A percentile compares a stretch with the other conserved stretches of the same genome.
Evolutionary conservation across 257 asterid genomes (phyloP).

Genomic region (Fraxinus anomala): DNA sequence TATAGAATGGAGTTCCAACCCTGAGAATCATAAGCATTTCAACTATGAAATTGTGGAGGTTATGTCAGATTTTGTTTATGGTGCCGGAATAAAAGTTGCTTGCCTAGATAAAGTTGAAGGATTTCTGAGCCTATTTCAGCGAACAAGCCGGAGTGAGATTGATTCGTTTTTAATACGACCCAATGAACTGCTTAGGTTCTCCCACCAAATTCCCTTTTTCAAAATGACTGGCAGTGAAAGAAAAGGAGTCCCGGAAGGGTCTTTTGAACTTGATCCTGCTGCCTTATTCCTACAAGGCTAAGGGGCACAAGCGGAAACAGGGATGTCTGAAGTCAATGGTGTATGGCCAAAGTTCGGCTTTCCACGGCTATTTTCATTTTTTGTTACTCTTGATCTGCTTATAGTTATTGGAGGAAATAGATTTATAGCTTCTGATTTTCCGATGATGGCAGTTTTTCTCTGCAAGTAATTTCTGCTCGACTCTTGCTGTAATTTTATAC

Average conservation of each 20-base stretch:
- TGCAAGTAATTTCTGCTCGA: not conserved
- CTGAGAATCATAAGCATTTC: conserved; percentile 31
- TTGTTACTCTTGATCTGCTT: not conserved
- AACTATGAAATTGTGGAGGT: conserved; percentile 63
- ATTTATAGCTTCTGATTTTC: not conserved
- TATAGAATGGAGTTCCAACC: conserved; percentile 43
- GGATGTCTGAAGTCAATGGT: conserved; percentile 14
- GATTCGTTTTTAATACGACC: conserved; percentile 32
- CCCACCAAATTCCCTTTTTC: conserved; percentile 47
- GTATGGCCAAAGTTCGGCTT: not conserved
- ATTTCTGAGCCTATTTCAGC: conserved; percentile 54
- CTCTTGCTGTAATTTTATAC: not conserved
- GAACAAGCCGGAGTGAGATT: conserved; percentile 23
- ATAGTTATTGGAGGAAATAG: not conserved
- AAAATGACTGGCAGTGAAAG: conserved; percentile 54
- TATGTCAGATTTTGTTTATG: conserved; percentile 41
- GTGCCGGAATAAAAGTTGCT: conserved; percentile 38
- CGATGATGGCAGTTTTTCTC: not conserved
- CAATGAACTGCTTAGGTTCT: conserved; percentile 44
- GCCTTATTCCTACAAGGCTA: conserved; percentile 38
- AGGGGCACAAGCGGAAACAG: conserved; percentile 2
- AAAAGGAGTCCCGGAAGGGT: conserved; percentile 51
- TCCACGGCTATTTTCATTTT: not conserved
- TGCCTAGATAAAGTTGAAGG: conserved; percentile 54
- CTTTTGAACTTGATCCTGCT: conserved; percentile 64